These are phyloP conservation scores for Fusarium sororula DNA, from an alignment of 2,329 filamentous ascomycete genomes.

Conservation along the genomic window DNA sequence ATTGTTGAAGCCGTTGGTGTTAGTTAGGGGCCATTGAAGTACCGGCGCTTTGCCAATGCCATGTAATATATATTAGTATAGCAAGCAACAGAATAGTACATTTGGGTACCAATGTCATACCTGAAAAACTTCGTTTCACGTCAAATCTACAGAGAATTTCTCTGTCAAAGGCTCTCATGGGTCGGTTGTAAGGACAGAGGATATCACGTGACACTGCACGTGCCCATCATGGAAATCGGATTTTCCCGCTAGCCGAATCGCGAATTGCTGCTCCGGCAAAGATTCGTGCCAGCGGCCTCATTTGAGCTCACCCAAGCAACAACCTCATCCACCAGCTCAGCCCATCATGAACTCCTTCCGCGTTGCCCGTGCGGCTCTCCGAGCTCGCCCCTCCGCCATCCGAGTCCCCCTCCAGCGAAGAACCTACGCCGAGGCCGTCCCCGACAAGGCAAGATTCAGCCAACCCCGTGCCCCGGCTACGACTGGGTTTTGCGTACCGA, in stretches of 20 bases:
- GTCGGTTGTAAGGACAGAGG: not conserved
- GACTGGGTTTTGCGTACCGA: conserved; percentile 34
- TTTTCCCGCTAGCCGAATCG: conserved; percentile 52
- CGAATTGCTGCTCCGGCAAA: conserved; percentile 53
- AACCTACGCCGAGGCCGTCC: conserved; percentile 88
- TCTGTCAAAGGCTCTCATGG: not conserved
- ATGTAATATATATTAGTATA: not conserved
- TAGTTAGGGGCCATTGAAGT: not conserved
- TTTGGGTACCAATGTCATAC: not conserved
- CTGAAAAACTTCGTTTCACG: not conserved
- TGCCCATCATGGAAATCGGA: conserved; percentile 48
- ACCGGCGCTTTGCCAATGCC: not conserved
- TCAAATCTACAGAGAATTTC: not conserved
- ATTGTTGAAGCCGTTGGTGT: not conserved
- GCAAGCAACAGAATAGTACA: not conserved
- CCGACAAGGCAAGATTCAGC: conserved; percentile 73
- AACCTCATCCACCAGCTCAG: conserved; percentile 60
- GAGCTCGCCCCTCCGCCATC: conserved; percentile 81
- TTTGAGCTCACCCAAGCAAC: conserved; percentile 55
- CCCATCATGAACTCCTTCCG: conserved; percentile 92
- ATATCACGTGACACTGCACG: conserved; percentile 47
- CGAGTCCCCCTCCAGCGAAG: conserved; percentile 82
- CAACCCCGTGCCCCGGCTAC: conserved; percentile 16
- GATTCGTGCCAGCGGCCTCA: conserved; percentile 59
- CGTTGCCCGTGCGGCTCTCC: conserved; percentile 88